These are phyloP conservation scores for Ceratocystiopsis brevicomis DNA, from an alignment of 2,329 filamentous ascomycete genomes.

Conservation along the genomic window DNA sequence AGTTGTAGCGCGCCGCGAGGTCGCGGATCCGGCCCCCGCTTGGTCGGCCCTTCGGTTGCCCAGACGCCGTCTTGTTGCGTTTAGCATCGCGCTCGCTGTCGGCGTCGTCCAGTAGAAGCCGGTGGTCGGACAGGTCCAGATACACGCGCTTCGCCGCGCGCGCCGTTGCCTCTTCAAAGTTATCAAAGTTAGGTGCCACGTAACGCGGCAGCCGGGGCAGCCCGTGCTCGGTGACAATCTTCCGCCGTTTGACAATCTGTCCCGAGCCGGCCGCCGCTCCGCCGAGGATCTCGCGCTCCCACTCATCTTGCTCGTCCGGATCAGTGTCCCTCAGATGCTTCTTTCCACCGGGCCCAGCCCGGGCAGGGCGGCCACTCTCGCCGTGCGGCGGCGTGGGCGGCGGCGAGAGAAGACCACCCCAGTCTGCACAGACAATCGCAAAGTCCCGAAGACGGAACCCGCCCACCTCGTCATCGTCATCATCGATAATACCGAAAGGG, in stretches of 20 bases:
- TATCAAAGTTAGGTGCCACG: conserved; percentile 54
- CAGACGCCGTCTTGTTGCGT: conserved; percentile 29
- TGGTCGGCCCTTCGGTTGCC: conserved; percentile 40
- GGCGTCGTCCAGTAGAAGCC: conserved; percentile 64
- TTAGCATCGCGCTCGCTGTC: conserved; percentile 45
- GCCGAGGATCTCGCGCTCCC: conserved; percentile 40
- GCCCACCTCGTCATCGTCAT: conserved; percentile 45
- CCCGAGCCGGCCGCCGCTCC: conserved; percentile 21
- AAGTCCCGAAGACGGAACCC: conserved; percentile 67
- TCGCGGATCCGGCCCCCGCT: conserved; percentile 53
- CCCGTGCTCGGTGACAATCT: conserved; percentile 30
- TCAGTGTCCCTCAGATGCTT: conserved; percentile 21
- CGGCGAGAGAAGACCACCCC: conserved; percentile 43
- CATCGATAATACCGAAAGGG: conserved; percentile 20
- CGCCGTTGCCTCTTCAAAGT: conserved; percentile 56
- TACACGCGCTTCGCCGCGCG: conserved; percentile 60
- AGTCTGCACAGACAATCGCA: conserved; percentile 71
- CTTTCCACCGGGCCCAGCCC: conserved; percentile 10
- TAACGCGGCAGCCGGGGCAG: conserved; percentile 39
- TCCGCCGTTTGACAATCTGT: conserved; percentile 36
- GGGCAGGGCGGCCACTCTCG: neutral
- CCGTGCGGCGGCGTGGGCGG: conserved; percentile 13
- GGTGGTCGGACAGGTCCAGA: conserved; percentile 74
- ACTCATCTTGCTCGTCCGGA: conserved; percentile 37
- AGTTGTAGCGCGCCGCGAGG: conserved; percentile 71